Conservation (phyloP, 805 yeast genomes). For the Suhomyces sp. region DNA sequence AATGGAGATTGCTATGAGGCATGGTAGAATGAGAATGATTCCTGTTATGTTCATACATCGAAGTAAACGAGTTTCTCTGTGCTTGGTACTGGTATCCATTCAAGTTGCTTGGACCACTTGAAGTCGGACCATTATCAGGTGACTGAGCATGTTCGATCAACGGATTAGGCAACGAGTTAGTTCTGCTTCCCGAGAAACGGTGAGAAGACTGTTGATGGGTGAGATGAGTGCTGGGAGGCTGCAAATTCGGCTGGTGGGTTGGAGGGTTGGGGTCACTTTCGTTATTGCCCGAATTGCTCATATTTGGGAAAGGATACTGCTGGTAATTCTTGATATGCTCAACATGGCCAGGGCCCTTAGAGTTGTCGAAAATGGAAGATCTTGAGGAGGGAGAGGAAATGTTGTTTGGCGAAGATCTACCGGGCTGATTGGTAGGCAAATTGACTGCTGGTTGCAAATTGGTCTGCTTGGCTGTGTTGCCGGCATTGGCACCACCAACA, state of each 20-base stretch:
- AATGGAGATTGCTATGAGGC: neutral
- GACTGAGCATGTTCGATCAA: slow-evolving; percentile 8
- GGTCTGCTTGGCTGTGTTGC: slow-evolving; percentile 1
- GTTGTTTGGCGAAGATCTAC: slow-evolving; percentile 5
- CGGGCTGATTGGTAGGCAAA: neutral
- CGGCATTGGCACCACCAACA: slow-evolving; percentile 10
- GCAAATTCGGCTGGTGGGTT: neutral
- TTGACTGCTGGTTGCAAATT: neutral
- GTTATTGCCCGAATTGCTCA: slow-evolving; percentile 3
- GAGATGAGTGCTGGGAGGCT: neutral
- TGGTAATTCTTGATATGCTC: slow-evolving; percentile 7
- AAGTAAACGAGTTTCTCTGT: slow-evolving; percentile 21
- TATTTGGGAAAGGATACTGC: slow-evolving; percentile 18
- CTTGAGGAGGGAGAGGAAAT: slow-evolving; percentile 3
- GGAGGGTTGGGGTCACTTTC: neutral
- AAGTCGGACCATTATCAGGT: neutral
- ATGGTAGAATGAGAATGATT: neutral
- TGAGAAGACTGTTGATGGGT: neutral
- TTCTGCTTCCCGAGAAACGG: slow-evolving; percentile 10
- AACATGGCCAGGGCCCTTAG: neutral
- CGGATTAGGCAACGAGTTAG: slow-evolving; percentile 22
- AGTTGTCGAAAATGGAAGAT: slow-evolving; percentile 3
- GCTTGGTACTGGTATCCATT: slow-evolving; percentile 2
- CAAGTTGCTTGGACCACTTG: neutral
- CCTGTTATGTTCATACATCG: slow-evolving; percentile 12